Evolutionary conservation across 2,329 filamentous ascomycete species (phyloP), one percentile per base, ranked within the genome.

Genomic region (Nothophaeocryptopus gaeumannii): DNA sequence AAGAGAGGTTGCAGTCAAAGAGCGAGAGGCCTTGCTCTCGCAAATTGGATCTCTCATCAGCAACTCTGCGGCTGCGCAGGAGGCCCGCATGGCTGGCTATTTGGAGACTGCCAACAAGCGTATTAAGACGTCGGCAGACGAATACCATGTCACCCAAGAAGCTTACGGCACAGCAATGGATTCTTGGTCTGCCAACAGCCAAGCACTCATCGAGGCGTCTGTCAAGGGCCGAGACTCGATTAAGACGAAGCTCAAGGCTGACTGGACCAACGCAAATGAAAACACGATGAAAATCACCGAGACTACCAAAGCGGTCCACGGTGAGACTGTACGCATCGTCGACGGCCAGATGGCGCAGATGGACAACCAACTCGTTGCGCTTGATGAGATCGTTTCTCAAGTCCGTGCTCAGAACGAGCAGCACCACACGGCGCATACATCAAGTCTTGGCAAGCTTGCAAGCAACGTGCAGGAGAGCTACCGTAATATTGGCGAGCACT

Each of bases 281-380:
- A 85, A 88, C 63, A 95, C 90, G 61, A 83, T 78, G n/a, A 84
- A 86, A 5, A 92, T 99, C 60, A 88, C 92, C 60, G 79, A 81
- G 7, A 88, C 88, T 0, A 91, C 92, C 0, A 86, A 88, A 60
- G 88, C 88, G 2, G 90, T 97, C 1, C 91, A 99, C 59, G 86
- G 87, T 31, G 88, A 95, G 70, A 96, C 92, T 0, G 83, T 96
- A 29, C 85, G 85, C 5, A 92, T 95, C 50, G 91, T 97, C 10
- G 88, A 92, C 63, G 85, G 87, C 50, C 93, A 99, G 71, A 88
- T 95, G 73, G 79, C 81, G 48, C 88, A 95, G 59, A 86, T 99
- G 65, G 85, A 88, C 53, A 80, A 78, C n/a, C 89, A 97, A 69
- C 91, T 99, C 81, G 82, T 84, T 49, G 88, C 89, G 1, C 79